A percentile compares a stretch with the other conserved stretches of the same genome.
These are phyloP conservation scores for Senna siamea DNA, from an alignment of 306 rosid species.

Conservation along the genomic window DNA sequence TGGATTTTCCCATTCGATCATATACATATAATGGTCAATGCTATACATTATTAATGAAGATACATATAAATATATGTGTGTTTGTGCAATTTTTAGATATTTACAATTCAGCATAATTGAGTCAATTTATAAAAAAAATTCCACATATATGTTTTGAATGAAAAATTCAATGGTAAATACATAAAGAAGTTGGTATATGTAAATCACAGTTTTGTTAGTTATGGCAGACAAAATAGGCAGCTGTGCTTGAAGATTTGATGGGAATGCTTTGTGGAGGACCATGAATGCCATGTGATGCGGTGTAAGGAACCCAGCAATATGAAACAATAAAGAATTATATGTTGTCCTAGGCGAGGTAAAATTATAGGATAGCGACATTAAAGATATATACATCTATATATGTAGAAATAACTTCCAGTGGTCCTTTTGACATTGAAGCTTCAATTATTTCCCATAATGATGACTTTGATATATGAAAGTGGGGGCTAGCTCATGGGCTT, in stretches of 20 bases:
- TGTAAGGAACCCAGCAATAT: conserved; percentile 45
- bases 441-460: conserved; percentile 42
- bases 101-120: no score
- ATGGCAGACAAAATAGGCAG: conserved; percentile 33
- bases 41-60: no score
- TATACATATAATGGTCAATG: no score
- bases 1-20: no score
- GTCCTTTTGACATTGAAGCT: conserved; percentile 49
- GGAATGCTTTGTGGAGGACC: conserved; percentile 59
- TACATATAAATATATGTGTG: no score
- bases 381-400: no score
- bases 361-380: conserved; percentile 34
- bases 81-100: no score
- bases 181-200: no score
- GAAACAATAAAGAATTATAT: conserved; percentile 32
- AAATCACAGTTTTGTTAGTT: background rate
- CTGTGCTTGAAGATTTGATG: background rate
- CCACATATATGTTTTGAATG: no score
- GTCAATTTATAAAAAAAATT: no score
- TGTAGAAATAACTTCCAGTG: no score
- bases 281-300: conserved; percentile 74
- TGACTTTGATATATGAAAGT: conserved; percentile 33
- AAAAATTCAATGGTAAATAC: no score
- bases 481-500: background rate
- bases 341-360: conserved; percentile 30